A percentile compares a stretch with the other conserved stretches of the same genome.
Conservation (phyloP, 176 grass and related monocot species). For the Eleusine indica region DNA sequence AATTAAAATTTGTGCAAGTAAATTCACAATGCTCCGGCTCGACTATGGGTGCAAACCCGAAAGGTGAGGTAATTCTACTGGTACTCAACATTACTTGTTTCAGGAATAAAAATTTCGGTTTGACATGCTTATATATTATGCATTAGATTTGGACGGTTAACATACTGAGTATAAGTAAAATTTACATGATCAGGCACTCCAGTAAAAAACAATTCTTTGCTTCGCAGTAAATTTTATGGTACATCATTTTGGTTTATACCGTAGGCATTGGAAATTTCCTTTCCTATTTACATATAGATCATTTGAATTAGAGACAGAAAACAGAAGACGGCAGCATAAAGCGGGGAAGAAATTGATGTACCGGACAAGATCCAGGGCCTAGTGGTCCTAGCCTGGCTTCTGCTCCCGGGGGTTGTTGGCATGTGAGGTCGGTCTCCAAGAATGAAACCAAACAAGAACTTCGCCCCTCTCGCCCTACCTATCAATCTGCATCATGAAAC, state of each 20-base stretch:
- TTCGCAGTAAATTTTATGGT: neutral
- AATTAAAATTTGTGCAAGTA: slow-evolving; percentile 19
- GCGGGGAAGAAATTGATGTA: slow-evolving; percentile 31
- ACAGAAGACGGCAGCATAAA: neutral
- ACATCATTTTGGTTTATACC: neutral
- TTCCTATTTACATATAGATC: slow-evolving; percentile 1
- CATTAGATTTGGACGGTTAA: neutral
- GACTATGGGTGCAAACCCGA: neutral
- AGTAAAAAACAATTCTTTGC: neutral
- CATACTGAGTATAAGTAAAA: neutral
- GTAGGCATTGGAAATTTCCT: neutral
- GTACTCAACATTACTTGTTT: neutral
- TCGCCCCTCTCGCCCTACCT: slow-evolving; percentile 2
- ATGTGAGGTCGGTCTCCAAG: slow-evolving; percentile 50
- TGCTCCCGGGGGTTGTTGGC: slow-evolving; percentile 57
- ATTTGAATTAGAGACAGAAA: neutral
- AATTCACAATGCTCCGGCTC: neutral
- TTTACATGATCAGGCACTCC: neutral
- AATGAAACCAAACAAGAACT: slow-evolving; percentile 39
- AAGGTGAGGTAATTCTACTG: neutral
- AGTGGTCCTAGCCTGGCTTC: slow-evolving; percentile 60
- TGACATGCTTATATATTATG: neutral
- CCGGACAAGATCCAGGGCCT: slow-evolving; percentile 72
- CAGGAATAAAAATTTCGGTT: neutral
- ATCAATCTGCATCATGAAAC: slow-evolving; percentile 29